A percentile compares a stretch with the other conserved stretches of the same genome.
These are phyloP conservation scores for Ramularia endophylla DNA, from an alignment of 2,329 filamentous ascomycete species.

Conservation along the genomic window DNA sequence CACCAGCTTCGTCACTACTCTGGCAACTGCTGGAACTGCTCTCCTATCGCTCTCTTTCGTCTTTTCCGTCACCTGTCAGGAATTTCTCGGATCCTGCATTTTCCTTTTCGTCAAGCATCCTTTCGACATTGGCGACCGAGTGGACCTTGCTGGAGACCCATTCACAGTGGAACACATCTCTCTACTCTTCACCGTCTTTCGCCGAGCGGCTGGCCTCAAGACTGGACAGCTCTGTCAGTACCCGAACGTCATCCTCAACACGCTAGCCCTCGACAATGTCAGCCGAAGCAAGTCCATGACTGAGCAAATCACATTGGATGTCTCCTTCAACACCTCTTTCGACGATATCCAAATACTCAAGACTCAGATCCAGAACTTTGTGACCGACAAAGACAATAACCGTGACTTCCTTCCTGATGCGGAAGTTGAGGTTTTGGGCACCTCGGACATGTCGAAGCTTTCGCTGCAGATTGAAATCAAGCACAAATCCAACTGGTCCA, in stretches of 20 bases:
- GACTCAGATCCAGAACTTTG: slow-evolving; percentile 77
- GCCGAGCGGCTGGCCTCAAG: slow-evolving; percentile 74
- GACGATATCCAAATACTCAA: slow-evolving; percentile 85
- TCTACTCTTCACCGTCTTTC: slow-evolving; percentile 87
- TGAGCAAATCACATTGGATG: slow-evolving; percentile 71
- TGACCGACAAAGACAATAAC: slow-evolving; percentile 73
- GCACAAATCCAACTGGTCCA: slow-evolving; percentile 64
- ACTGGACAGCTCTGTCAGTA: slow-evolving; percentile 57
- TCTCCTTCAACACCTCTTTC: slow-evolving; percentile 80
- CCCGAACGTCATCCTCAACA: slow-evolving; percentile 88
- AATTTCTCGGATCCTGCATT: slow-evolving; percentile 96
- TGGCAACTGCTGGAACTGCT: slow-evolving; percentile 85
- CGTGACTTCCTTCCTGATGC: slow-evolving; percentile 89
- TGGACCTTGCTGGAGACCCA: slow-evolving; percentile 65
- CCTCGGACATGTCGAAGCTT: slow-evolving; percentile 84
- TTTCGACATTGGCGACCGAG: slow-evolving; percentile 90
- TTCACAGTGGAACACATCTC: slow-evolving; percentile 92
- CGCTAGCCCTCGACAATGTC: slow-evolving; percentile 91
- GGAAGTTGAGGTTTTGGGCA: slow-evolving; percentile 67
- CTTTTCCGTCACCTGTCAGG: slow-evolving; percentile 85
- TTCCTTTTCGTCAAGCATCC: slow-evolving; percentile 99
- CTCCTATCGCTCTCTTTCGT: slow-evolving; percentile 95
- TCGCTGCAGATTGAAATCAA: slow-evolving; percentile 75
- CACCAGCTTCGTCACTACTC: slow-evolving; percentile 73
- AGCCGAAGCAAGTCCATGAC: slow-evolving; percentile 88